Base-by-base conservation (phyloP, 768 basidiomycete species). In the Clathrus columnatus region DNA sequence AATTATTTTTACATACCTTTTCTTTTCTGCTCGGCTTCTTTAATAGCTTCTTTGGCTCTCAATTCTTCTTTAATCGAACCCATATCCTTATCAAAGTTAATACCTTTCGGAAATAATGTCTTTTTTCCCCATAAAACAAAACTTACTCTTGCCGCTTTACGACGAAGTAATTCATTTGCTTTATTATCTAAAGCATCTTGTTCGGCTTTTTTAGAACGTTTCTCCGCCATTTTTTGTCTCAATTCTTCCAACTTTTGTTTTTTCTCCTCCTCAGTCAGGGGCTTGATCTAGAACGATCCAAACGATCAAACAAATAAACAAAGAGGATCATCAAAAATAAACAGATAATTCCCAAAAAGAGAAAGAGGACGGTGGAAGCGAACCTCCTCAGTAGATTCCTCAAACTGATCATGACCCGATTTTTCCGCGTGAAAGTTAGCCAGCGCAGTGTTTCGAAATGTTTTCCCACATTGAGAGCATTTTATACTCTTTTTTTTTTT, bases 341-440 rank as follows among this genome's bases (percentile, higher is more conserved):
- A 11, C 11, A 36, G n/a, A n/a, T n/a, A 8, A n/a, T 36, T 32
- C 36, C 14, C 36, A 18, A 60, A 48, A 56, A 18, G 26, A 26
- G 18, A 24, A 29, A 23, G 36, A 45, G 42, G 44, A 58, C 51
- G 41, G 29, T 43, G 18, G 17, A 28, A 50, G 48, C 70, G 49
- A 47, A 90, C 92, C 78, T 97, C 95, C 64, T 98, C 93, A 0
- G 83, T 89, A 1, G 88, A 92, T 65, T 97, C 95, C 66, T 96
- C 94, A 60, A 97, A 98, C 61, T 93, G 84, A 68, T 91, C 85
- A 66, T 99, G 95, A 0, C 95, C 95, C 61, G 84, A 89, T 74
- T 92, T 92, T 69, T 94, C 91, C 0, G 92, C 94, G 63, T 96
- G 94, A 68, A 82, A 95, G 61, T 90, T 89, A 14, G 91, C 94